A percentile compares a stretch with the other conserved stretches of the same genome.
Conservation (phyloP, 1,139 yeast species). For the Suhomyces maxii region DNA sequence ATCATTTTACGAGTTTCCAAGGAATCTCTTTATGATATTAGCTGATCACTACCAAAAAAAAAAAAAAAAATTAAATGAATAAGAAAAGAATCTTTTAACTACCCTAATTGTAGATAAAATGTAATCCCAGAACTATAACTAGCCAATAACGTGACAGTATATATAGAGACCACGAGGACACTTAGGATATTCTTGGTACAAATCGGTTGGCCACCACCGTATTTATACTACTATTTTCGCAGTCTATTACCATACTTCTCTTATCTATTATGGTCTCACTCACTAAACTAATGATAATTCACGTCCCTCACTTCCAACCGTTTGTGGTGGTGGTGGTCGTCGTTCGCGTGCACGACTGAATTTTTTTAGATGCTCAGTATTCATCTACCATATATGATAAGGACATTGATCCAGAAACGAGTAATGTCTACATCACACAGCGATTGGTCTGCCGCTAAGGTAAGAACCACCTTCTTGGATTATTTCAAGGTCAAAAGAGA, state of each 20-base stretch:
- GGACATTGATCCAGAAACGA: conserved; percentile 17
- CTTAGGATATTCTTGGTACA: no score
- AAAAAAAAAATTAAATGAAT: no score
- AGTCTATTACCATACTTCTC: no score
- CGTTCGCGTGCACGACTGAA: conserved; percentile 7
- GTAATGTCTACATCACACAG: conserved; percentile 19
- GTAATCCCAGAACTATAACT: no score
- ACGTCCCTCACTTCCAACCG: conserved; percentile 1
- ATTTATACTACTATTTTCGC: no score
- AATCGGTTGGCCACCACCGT: no score
- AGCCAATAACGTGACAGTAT: no score
- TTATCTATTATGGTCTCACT: no score
- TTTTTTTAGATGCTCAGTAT: conserved; percentile 2
- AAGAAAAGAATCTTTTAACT: no score
- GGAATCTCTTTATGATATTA: not conserved
- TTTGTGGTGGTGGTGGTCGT: not conserved
- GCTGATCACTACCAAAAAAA: not conserved
- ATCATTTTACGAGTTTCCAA: not conserved
- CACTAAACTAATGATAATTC: no score
- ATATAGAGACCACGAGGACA: no score
- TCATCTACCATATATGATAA: conserved; percentile 14
- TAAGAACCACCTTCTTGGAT: conserved; percentile 83
- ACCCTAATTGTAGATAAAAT: no score
- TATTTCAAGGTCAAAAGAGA: conserved; percentile 62
- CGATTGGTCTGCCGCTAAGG: conserved; percentile 71